Conservation (phyloP, 2,329 filamentous ascomycete species). For the Xylaria sp. region DNA sequence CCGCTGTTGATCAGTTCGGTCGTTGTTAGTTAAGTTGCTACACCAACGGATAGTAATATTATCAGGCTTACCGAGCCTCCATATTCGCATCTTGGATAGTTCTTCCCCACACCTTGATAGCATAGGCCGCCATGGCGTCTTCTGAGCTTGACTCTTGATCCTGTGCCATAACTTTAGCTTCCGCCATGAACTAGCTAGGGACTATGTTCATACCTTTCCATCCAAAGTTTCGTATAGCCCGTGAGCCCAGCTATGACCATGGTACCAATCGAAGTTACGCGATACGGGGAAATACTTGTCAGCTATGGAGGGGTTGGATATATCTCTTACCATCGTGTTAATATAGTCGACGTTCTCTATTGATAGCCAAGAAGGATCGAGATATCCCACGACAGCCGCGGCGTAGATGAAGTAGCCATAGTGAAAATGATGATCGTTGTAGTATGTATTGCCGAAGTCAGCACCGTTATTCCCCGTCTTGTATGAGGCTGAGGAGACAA, state of each 20-base stretch:
- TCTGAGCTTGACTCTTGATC: constrained; percentile 90
- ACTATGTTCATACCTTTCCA: constrained; percentile 66
- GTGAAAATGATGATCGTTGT: constrained; percentile 80
- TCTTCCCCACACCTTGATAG: constrained; percentile 92
- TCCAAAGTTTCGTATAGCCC: constrained; percentile 76
- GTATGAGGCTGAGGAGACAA: constrained; percentile 81
- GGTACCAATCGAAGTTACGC: constrained; percentile 90
- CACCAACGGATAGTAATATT: background rate
- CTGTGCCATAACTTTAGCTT: constrained; percentile 41
- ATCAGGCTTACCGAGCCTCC: constrained; percentile 70
- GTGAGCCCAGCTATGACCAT: constrained; percentile 94
- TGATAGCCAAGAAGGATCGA: constrained; percentile 79
- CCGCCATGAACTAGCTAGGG: fast-evolving
- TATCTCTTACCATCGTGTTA: constrained; percentile 83
- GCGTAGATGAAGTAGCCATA: constrained; percentile 92
- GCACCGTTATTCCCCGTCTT: constrained; percentile 71
- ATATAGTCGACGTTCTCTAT: constrained; percentile 79
- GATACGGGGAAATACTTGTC: constrained; percentile 85
- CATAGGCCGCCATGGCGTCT: constrained; percentile 87
- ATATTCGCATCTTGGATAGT: constrained; percentile 79
- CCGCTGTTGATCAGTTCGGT: constrained; percentile 57
- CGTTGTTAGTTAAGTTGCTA: background rate
- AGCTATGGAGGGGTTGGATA: constrained; percentile 75
- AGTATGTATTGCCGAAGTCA: constrained; percentile 92
- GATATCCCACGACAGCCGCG: constrained; percentile 81